These are phyloP conservation scores for Tephrocybe rancida DNA, from an alignment of 768 basidiomycete species.

Conservation along the genomic window DNA sequence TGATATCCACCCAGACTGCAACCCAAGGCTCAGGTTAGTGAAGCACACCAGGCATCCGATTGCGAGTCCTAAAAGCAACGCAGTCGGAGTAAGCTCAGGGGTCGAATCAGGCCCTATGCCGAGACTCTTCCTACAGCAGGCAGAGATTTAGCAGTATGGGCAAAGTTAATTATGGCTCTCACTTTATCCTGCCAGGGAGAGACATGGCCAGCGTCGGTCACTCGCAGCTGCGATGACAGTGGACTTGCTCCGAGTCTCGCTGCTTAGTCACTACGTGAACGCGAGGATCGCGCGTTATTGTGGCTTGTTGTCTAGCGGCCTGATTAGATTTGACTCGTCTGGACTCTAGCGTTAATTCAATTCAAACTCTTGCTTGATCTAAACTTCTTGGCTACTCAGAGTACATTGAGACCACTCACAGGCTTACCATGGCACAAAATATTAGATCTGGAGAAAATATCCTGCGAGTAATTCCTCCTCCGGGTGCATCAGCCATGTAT, in stretches of 20 bases:
- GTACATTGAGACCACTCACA: background rate
- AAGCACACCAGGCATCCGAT: conserved; percentile 91
- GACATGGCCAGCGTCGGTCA: too few species aligned
- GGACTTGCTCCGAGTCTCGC: too few species aligned
- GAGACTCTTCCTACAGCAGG: conserved; percentile 5
- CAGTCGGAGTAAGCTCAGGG: conserved; percentile 49
- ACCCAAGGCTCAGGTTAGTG: conserved; percentile 87
- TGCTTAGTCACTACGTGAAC: background rate
- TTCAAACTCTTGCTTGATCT: conserved; percentile 5
- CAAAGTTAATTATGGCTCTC: background rate
- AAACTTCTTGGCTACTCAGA: conserved; percentile 6
- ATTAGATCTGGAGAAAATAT: conserved; percentile 53
- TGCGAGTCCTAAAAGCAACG: conserved; percentile 75
- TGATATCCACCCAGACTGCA: conserved; percentile 90
- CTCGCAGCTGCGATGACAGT: too few species aligned
- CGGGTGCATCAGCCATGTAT: conserved; percentile 55
- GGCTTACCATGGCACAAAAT: conserved; percentile 45
- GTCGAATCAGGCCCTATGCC: conserved; percentile 24
- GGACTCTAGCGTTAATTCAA: background rate
- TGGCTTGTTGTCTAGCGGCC: conserved; percentile 14
- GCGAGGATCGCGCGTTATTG: conserved; percentile 23
- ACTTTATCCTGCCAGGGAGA: conserved; percentile 17
- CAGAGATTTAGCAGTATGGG: background rate
- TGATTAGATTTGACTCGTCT: conserved; percentile 17
- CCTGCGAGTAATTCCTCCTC: conserved; percentile 51